Evolutionary conservation across 306 rosid species (phyloP), one percentile per base, ranked within the genome.

Genomic region (Hippophae rhamnoides): DNA sequence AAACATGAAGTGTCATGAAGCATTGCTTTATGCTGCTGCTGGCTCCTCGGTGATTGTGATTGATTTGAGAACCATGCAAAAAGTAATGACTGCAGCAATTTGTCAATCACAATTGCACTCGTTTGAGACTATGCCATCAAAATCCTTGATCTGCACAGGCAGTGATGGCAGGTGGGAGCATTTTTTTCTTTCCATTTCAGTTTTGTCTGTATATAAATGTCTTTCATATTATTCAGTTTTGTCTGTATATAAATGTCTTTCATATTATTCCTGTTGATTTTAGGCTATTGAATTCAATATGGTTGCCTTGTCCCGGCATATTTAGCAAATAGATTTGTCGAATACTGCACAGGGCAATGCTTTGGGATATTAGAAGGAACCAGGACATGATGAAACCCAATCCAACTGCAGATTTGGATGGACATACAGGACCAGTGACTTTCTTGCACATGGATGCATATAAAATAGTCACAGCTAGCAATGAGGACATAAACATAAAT

Each of bases 11-110:
- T 84, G 97, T 72, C 83, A 86, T 59, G 97, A 89, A 58, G 71
- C 95, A 6, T 52, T 89, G 72, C 51, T 86, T 64, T 86, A 80
- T 73, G 77, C 79, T 57, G 94, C 86, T 57, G 58, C 88, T 70
- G 84, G 93, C 64, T 74, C 89, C 70, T 76, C 87, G 47, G 84
- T 89, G 51, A 52, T 68, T 54, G 83, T 79, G 31, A 62, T 89
- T 64, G 97, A 89, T 77, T 68, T 86, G 71, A 84, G 97, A 77
- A 86, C 94, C 58, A 89, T 86, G 97, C 79, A 64, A 56, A 86
- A 61, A 76, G 90, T 75, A 52, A 9, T 80, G 42, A 80, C 87
- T 9, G 81, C 82, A 9, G 84, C 88, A 5, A 69, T 71, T 43
- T 70, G 71, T 66, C 79, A 10, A 58, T 66, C 79, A 18, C 78